Evolutionary conservation across 1,284 basidiomycete genomes (phyloP), one percentile per base, ranked within the genome.

Genomic region (Irpex sp.): DNA sequence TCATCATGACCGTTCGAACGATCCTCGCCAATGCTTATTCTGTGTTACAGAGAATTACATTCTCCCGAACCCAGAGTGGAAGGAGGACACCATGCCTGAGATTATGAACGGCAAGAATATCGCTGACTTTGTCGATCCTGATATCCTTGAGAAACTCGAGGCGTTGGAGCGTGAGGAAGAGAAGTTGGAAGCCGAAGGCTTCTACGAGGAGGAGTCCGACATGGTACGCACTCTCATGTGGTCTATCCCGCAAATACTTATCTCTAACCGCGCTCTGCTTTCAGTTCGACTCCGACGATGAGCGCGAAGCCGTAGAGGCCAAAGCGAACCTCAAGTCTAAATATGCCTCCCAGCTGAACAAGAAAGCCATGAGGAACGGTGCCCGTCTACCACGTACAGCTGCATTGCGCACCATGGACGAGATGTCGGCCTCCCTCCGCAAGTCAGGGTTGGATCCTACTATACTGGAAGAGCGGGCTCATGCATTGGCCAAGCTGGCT

Each of bases 51-150:
- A 94, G 83, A 86, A 94, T 75, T 99, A 98, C 80, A 69, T 98
- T 37, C 88, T 99, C 62, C 85, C 88, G 49, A 90, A 98, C 74
- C 89, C 93, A 58, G 91, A 94, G 60, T 99, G 97, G 97, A 99
- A 98, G 81, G 85, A 90, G 80, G 97, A 99, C 74, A 85, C 88
- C 69, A 93, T 99, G 26, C 97, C 97, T 34, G 97, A 99, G 78
- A 93, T 99, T 73, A 88, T 94, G 87, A 88, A 98, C 69, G 97
- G 97, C 79, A 98, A 98, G 86, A 99, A 99, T 80, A 81, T 99
- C 62, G 96, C 96, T 48, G 97, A 99, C 83, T 99, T 99, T 71
- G 93, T 99, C 77, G 97, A 99, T 76, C 93, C 96, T n/a, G 97
- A 99, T 73, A 99, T 99, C 69, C 88, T 89, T 49, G 95, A 96